These are phyloP conservation scores for Gracilaria gracilis DNA, from an alignment of 23 red algal species.

Conservation along the genomic window DNA sequence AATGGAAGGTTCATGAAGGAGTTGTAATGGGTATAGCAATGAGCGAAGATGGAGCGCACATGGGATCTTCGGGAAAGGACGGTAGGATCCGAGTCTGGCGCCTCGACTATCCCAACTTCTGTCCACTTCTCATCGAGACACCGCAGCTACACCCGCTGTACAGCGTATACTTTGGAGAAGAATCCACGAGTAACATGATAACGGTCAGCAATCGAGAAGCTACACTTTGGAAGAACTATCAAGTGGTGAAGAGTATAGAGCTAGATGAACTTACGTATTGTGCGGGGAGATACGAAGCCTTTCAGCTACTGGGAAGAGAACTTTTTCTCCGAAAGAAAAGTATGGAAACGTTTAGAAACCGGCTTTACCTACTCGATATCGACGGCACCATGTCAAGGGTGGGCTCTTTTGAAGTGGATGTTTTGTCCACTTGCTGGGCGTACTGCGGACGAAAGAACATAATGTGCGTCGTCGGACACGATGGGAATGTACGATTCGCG, in stretches of 20 bases:
- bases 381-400: neutral
- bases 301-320: constrained; percentile 6
- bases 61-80: neutral
- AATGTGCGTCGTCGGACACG: neutral
- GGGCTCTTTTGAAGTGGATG: neutral
- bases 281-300: neutral
- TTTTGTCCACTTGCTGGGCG: neutral
- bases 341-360: neutral
- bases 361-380: neutral
- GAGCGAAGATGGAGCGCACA: constrained; percentile 14
- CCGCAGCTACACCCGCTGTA: neutral
- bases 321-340: neutral
- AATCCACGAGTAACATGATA: neutral
- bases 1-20: constrained; percentile 6
- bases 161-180: neutral
- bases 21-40: neutral
- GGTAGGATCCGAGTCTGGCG: neutral
- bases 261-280: neutral
- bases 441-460: neutral
- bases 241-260: neutral
- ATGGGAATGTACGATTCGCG: neutral
- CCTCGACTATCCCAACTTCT: neutral
- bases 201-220: neutral
- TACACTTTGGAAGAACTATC: constrained; percentile 1
- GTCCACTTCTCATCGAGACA: neutral